Conservation (phyloP, 345 rosid species). For the Angophora floribunda region DNA sequence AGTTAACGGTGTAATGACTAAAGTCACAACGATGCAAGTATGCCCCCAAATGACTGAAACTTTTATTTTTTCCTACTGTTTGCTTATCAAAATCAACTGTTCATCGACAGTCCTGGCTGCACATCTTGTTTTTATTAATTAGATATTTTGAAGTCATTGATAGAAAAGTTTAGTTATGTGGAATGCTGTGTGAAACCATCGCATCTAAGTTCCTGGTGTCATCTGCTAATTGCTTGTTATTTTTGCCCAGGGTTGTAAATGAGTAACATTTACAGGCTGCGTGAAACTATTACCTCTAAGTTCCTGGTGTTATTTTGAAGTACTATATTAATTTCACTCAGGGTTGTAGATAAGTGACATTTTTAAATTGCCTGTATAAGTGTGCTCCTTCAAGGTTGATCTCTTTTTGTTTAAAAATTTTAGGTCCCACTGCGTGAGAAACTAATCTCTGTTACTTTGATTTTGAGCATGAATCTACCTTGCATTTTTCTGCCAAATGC, state of each 20-base stretch:
- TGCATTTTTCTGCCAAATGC: neutral
- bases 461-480: neutral
- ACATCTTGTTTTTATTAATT: neutral
- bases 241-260: neutral
- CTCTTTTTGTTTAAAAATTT: neutral
- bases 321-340: neutral
- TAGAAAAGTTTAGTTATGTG: neutral
- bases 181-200: neutral
- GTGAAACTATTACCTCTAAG: neutral
- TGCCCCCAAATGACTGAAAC: neutral
- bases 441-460: neutral
- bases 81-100: neutral
- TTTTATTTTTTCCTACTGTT: neutral
- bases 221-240: neutral
- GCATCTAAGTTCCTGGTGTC: neutral
- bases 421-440: neutral
- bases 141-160: neutral
- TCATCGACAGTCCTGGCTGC: neutral
- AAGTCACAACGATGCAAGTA: constrained; percentile 56
- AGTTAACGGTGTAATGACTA: constrained; percentile 33
- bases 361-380: neutral
- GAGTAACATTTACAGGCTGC: neutral
- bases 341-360: neutral
- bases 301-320: neutral
- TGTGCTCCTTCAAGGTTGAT: neutral